phyloP scores from a whole-genome alignment of 345 rosid species.

The Erodium maritimum region DNA sequence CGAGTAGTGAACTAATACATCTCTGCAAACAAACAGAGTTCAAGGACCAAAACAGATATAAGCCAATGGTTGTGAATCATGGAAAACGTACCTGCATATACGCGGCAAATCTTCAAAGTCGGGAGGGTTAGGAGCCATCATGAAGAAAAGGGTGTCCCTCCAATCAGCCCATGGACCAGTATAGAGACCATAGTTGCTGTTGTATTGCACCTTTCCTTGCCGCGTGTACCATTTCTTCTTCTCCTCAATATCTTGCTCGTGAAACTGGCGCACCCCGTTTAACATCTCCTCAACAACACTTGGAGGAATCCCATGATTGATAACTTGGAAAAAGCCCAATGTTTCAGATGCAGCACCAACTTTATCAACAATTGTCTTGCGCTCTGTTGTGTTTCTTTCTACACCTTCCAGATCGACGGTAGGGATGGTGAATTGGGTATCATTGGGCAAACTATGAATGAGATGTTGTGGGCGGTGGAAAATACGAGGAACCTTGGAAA shows the following conservation, averaged over 20 bases:
- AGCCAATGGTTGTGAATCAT: too few relatives aligned
- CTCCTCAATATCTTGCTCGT: conserved; percentile 4
- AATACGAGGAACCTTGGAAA: too few relatives aligned
- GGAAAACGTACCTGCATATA: too few relatives aligned
- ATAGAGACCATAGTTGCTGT: background rate
- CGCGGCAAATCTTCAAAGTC: background rate
- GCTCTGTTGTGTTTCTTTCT: too few relatives aligned
- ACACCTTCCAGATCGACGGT: too few relatives aligned
- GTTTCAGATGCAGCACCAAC: background rate
- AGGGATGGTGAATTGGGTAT: too few relatives aligned
- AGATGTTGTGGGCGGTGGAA: too few relatives aligned
- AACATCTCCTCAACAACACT: conserved; percentile 8
- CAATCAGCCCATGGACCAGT: background rate
- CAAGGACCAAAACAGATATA: too few relatives aligned
- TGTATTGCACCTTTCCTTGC: background rate
- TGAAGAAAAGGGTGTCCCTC: background rate
- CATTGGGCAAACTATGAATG: too few relatives aligned
- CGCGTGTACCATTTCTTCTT: conserved; percentile 9
- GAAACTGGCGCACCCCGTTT: conserved; percentile 8
- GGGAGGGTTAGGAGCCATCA: background rate
- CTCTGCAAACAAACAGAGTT: too few relatives aligned
- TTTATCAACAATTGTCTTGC: too few relatives aligned
- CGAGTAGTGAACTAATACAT: conserved; percentile 30
- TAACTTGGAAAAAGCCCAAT: conserved; percentile 17
- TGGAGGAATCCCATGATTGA: conserved; percentile 13